These are phyloP conservation scores for Flaveria linearis DNA, from an alignment of 129 eudicot genomes.

Conservation along the genomic window DNA sequence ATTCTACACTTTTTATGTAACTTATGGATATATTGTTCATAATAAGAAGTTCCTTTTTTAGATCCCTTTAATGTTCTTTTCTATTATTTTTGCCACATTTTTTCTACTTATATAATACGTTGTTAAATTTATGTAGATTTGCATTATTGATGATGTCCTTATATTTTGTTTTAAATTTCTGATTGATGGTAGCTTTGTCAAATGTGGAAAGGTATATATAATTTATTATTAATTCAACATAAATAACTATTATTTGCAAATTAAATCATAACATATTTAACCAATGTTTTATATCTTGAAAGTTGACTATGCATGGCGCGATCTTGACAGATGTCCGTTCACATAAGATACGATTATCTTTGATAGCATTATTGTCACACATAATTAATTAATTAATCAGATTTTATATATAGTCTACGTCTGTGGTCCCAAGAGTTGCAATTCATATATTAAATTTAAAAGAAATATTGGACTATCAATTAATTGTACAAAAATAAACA, in stretches of 20 bases:
- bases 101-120: background rate
- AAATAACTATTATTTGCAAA: conserved; percentile 9
- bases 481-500: background rate
- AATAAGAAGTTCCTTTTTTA: conserved; percentile 13
- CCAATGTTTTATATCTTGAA: conserved; percentile 22
- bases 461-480: background rate
- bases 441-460: background rate
- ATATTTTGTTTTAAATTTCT: conserved; percentile 8
- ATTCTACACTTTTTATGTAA: conserved; percentile 49
- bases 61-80: background rate
- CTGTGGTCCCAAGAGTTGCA: background rate
- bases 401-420: background rate
- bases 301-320: conserved; percentile 37
- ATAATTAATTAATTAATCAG: background rate
- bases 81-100: background rate
- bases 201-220: conserved; percentile 19
- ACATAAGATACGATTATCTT: conserved; percentile 16
- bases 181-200: conserved; percentile 34
- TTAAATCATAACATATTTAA: background rate
- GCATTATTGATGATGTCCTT: conserved; percentile 23
- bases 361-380: conserved; percentile 7
- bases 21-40: conserved; percentile 33
- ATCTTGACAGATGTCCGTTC: conserved; percentile 40
- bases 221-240: background rate
- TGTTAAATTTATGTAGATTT: conserved; percentile 14